Base-by-base conservation (phyloP, 2,329 filamentous ascomycete genomes). In the Botryosphaeria dothidea region DNA sequence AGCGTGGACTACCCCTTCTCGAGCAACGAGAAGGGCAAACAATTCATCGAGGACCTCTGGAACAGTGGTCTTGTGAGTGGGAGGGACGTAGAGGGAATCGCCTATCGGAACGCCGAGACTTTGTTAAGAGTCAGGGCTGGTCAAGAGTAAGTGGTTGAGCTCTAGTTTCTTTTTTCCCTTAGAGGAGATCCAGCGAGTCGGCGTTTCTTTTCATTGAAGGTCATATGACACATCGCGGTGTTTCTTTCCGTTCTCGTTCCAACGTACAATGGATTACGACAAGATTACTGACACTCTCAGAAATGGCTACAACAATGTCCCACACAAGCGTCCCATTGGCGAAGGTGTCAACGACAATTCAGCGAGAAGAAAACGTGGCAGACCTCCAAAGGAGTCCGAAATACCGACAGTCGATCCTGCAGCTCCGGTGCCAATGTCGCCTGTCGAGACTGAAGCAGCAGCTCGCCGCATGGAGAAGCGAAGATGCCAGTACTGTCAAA, bases 11-110 rank as follows among this genome's bases (percentile, higher is more conserved):
- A 67, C 67, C 73, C 45, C 8, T 68, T 87, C 57, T 79, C 79
- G 48, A 75, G 75, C 56, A 85, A 82, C 66, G 77, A 81, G 56
- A 78, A 79, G 4, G 85, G 84, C 0, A 71, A 77, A 29, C 74
- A 73, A 8, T 85, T 83, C 68, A 74, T 87, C 62, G 70, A 79
- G 57, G 81, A 84, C 66, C 71, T 88, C 46, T 75, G 78, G 64
- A 71, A 76, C 49, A 85, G 84, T 67, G 82, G 81, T 0, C 69
- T 87, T 68, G 77, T 88, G 34, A 80, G 71, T 0, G 72, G 76
- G 31, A 80, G 84, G 57, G 80, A 85, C 62, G 77, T 85, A 68
- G 80, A 83, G 51, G 75, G 72, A 46, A 81, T 87, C 68, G 80
- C 78, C 0, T 83, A 80, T 72, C 75, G 74, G 66, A 87, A 87